Conservation (phyloP, 257 asterid species). For the Verbascum thapsus region DNA sequence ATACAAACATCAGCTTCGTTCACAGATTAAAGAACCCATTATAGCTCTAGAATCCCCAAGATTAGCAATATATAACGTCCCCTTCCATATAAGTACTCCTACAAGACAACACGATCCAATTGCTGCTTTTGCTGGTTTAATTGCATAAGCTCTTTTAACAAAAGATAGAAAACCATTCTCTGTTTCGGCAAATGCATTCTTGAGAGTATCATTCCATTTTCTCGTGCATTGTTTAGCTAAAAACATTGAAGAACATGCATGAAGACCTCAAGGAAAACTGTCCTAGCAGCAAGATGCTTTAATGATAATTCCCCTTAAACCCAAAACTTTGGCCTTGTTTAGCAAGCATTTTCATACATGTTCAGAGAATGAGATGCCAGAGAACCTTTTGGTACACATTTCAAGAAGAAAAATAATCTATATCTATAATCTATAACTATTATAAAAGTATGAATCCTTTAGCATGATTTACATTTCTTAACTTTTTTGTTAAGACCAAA, state of each 20-base stretch:
- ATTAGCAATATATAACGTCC: slow-evolving; percentile 62
- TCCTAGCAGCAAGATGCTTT: no score
- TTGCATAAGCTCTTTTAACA: slow-evolving; percentile 49
- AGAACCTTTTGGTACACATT: no score
- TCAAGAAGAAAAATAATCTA: background rate
- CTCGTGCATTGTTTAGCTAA: slow-evolving; percentile 39
- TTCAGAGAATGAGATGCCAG: no score
- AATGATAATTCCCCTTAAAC: no score
- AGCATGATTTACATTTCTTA: no score
- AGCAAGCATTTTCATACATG: no score
- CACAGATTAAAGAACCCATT: slow-evolving; percentile 42
- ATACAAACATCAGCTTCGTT: background rate
- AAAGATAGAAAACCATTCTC: slow-evolving; percentile 59
- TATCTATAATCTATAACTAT: no score
- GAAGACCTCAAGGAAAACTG: background rate
- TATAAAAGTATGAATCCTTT: no score
- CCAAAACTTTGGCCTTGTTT: no score
- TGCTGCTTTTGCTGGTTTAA: slow-evolving; percentile 53
- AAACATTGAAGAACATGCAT: background rate
- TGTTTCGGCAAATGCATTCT: slow-evolving; percentile 57
- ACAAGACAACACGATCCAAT: slow-evolving; percentile 83
- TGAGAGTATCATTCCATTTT: slow-evolving; percentile 53
- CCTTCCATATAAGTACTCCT: slow-evolving; percentile 72
- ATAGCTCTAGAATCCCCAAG: slow-evolving; percentile 93
- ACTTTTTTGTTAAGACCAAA: no score